Conservation (phyloP, 2,329 filamentous ascomycete species). For the Cercospora berteroae region DNA sequence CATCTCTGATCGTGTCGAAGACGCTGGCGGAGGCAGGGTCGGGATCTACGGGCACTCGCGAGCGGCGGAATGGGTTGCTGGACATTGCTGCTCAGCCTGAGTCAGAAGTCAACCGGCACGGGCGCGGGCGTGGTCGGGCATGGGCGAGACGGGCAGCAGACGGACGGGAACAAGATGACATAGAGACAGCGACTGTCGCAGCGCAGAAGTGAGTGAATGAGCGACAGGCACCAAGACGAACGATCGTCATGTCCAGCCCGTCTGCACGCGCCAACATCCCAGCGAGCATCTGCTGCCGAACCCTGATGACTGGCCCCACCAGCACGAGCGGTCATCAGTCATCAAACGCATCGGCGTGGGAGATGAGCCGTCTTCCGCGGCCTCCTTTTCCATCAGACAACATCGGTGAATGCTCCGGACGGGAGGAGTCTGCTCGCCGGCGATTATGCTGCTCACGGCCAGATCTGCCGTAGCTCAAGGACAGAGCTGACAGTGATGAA, state of each 20-base stretch:
- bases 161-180: background rate
- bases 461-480: too few relatives aligned
- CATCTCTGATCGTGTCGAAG: conserved; percentile 4
- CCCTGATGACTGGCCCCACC: conserved; percentile 1
- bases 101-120: background rate
- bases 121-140: background rate
- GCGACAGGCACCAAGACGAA: conserved; percentile 10
- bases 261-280: conserved; percentile 10
- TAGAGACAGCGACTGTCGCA: background rate
- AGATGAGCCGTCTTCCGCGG: background rate
- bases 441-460: too few relatives aligned
- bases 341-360: background rate
- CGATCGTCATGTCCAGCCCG: conserved; percentile 13
- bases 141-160: background rate
- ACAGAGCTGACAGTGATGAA: too few relatives aligned
- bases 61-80: conserved; percentile 36
- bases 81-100: conserved; percentile 27
- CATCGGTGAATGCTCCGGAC: too few relatives aligned
- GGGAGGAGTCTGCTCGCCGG: too few relatives aligned
- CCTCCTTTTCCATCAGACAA: too few relatives aligned
- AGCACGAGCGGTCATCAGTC: background rate
- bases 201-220: background rate
- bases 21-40: conserved; percentile 19
- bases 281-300: conserved; percentile 3
- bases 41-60: conserved; percentile 25